A percentile compares a stretch with the other conserved stretches of the same genome.
Conservation (phyloP, 495 filamentous ascomycete genomes). For the Podospora didyma region DNA sequence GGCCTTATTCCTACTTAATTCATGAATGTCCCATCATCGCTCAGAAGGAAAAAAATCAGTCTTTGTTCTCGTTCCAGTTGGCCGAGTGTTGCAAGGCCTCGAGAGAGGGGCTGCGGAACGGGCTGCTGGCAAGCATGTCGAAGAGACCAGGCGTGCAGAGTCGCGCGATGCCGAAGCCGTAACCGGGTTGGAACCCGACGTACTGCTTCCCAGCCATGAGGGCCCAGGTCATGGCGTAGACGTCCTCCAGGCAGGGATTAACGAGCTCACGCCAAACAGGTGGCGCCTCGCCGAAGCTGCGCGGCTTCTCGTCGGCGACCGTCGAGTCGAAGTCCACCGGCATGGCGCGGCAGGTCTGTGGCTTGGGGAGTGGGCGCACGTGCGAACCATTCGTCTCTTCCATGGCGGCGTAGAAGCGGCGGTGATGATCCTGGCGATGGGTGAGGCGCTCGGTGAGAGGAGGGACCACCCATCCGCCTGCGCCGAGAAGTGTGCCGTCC, state of each 20-base stretch:
- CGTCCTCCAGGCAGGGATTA: slow-evolving; percentile 24
- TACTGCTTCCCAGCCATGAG: slow-evolving; percentile 18
- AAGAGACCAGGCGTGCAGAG: neutral
- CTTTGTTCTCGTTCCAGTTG: no score
- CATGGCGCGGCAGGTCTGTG: slow-evolving; percentile 4
- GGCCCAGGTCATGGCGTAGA: slow-evolving; percentile 25
- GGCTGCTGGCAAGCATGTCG: slow-evolving; percentile 5
- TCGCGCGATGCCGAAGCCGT: slow-evolving; percentile 16
- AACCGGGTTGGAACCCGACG: slow-evolving; percentile 16
- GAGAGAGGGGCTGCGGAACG: slow-evolving; percentile 15
- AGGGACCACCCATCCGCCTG: slow-evolving; percentile 24
- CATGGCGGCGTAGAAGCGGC: neutral
- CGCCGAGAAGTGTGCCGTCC: slow-evolving; percentile 13
- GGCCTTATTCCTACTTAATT: no score
- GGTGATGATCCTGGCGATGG: slow-evolving; percentile 5
- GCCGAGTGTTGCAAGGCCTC: slow-evolving; percentile 4
- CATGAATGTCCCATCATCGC: no score
- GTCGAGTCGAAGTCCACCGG: slow-evolving; percentile 13
- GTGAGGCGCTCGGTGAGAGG: slow-evolving; percentile 19
- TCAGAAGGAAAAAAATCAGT: no score
- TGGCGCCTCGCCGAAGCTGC: slow-evolving; percentile 15
- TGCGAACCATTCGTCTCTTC: no score
- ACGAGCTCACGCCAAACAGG: slow-evolving; percentile 18
- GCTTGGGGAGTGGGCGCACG: neutral
- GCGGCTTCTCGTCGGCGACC: neutral